Base-by-base conservation (phyloP, 306 rosid genomes). In the Hylodesmum podocarpum region DNA sequence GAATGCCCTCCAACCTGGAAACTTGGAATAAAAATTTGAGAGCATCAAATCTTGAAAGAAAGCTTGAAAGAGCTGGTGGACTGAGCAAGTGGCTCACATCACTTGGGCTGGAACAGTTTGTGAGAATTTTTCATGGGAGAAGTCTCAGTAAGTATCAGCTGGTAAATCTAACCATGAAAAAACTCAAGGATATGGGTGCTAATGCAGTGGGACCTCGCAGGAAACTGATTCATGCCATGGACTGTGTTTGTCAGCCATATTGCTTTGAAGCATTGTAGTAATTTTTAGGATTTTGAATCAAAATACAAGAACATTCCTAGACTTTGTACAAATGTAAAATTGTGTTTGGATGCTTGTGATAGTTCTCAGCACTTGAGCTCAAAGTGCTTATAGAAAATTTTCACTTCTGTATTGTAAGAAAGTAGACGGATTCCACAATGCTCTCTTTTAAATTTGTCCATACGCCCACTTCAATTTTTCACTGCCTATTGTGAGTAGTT, bases 171-270 rank as follows among this genome's bases (percentile, higher is more conserved):
- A 95, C 92, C 70, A 92, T 92, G 99, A 86, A 92, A 64, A 95
- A 89, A 75, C 97, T 95, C 68, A 91, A 95, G 86, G 94, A 92
- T 82, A 95, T 95, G 97, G 96, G 99, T 12, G 97, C 97, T 36
- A 83, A 65, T 80, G 96, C 97, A 0, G 99, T 95, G n/a, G 97
- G 99, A 75, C 99, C 99, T 11, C 84, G 99, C 82, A 81, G 97
- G 90, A 95, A 95, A 82, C 84, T 95, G 75, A 92, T 95, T 59
- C 97, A 92, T 58, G 97, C 99, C 65, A 89, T 95, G 2, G 92
- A 92, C 75, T 90, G 97, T 85, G 88, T 95, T 75, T 92, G 97
- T 80, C 92, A 89, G 70, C 98, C 98, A 28, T 82, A 82, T 75
- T 85, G 89, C 81, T 94, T 88, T 61, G 78, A 86, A 80, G 63